Evolutionary conservation across 1,139 yeast species (phyloP).

Genomic region (Kurtzmaniella quercitrusa): DNA sequence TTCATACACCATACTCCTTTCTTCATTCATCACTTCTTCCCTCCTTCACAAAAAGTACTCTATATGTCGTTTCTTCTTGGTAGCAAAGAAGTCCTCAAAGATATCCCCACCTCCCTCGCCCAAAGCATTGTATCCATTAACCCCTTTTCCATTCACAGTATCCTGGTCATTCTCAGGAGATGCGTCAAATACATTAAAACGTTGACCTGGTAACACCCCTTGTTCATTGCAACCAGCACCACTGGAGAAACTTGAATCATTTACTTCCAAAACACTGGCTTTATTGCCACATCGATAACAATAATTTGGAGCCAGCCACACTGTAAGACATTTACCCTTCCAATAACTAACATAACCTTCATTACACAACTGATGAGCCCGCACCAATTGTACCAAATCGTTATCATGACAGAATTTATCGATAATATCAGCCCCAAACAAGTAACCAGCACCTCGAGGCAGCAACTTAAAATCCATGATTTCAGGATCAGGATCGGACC

Average conservation of each 20-base stretch:
- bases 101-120: slow-evolving; percentile 14
- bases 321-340: slow-evolving; percentile 87
- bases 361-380: slow-evolving; percentile 96
- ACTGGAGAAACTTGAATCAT: slow-evolving; percentile 27
- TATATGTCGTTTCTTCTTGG: slow-evolving; percentile 42
- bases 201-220: slow-evolving; percentile 42
- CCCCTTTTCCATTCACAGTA: slow-evolving; percentile 37
- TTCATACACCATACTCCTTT: no score
- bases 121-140: slow-evolving; percentile 26
- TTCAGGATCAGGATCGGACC: slow-evolving; percentile 97
- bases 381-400: slow-evolving; percentile 69
- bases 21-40: neutral
- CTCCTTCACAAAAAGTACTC: slow-evolving; percentile 72
- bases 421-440: slow-evolving; percentile 89
- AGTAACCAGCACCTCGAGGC: slow-evolving; percentile 97
- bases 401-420: slow-evolving; percentile 80
- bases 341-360: slow-evolving; percentile 93
- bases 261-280: slow-evolving; percentile 85
- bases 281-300: slow-evolving; percentile 96
- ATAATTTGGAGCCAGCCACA: slow-evolving; percentile 98
- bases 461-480: slow-evolving; percentile 79
- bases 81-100: slow-evolving; percentile 22
- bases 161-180: slow-evolving; percentile 79
- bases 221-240: slow-evolving; percentile 14
- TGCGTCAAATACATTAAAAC: slow-evolving; percentile 92